These are phyloP conservation scores for Funneliformis caledonium DNA, from an alignment of 371 early-diverging fungal species.

Conservation along the genomic window DNA sequence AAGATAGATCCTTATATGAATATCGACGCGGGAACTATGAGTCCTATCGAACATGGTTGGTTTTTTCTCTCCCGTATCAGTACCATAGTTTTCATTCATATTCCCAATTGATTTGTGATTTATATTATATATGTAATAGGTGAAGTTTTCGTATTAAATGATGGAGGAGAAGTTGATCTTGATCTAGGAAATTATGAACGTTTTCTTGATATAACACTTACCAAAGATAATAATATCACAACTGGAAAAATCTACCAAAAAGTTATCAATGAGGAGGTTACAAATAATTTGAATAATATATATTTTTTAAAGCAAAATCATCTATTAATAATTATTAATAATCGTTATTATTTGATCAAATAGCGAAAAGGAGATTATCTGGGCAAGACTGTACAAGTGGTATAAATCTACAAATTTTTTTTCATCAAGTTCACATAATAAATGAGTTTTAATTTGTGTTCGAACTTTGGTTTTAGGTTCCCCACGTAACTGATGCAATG, in stretches of 20 bases:
- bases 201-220: conserved; percentile 92
- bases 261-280: conserved; percentile 89
- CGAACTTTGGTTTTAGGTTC: conserved; percentile 58
- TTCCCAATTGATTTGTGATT: neutral
- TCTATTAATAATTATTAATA: neutral
- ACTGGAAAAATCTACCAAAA: conserved; percentile 98
- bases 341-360: neutral
- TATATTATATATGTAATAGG: conserved; percentile 53
- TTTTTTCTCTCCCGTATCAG: neutral
- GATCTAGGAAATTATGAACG: conserved; percentile 99
- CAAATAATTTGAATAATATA: neutral
- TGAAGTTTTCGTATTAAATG: conserved; percentile 99
- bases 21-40: conserved; percentile 98
- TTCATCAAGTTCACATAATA: neutral
- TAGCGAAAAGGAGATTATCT: conserved; percentile 95
- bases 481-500: conserved; percentile 97
- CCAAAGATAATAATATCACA: conserved; percentile 97
- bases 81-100: neutral
- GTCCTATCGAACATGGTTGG: conserved; percentile 96
- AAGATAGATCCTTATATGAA: conserved; percentile 99
- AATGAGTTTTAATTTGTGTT: neutral
- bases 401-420: neutral
- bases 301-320: neutral
- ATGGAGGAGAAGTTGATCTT: conserved; percentile 99
- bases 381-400: conserved; percentile 95